phyloP scores from a whole-genome alignment of 805 yeast species.

The Ogataea angusta region DNA sequence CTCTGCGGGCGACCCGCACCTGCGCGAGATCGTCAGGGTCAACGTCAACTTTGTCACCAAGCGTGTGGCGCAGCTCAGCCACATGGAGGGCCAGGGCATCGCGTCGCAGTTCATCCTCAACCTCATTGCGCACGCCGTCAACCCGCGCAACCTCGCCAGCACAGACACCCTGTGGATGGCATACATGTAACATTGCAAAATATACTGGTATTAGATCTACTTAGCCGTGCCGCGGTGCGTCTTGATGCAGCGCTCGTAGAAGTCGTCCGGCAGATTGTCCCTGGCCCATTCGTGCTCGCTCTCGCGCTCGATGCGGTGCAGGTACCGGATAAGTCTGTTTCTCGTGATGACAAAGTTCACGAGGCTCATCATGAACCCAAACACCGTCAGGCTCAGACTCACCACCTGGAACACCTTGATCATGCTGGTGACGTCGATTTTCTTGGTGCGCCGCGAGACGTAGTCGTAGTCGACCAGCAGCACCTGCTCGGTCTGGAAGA shows the following conservation, averaged over 20 bases:
- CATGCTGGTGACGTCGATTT: constrained; percentile 21
- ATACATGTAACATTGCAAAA: constrained; percentile 51
- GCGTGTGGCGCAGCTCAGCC: constrained; percentile 70
- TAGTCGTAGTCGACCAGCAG: constrained; percentile 15
- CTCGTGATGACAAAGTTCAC: constrained; percentile 24
- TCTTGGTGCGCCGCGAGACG: constrained; percentile 4
- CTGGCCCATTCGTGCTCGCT: constrained; percentile 4
- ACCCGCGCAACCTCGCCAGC: constrained; percentile 87
- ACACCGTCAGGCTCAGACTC: constrained; percentile 20
- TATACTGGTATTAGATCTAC: neutral
- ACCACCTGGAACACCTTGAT: constrained; percentile 24
- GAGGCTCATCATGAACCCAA: constrained; percentile 21
- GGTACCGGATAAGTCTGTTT: constrained; percentile 24
- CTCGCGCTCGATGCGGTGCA: constrained; percentile 26
- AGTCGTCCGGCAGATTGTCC: constrained; percentile 16
- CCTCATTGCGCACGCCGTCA: constrained; percentile 89
- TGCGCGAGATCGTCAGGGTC: constrained; percentile 80
- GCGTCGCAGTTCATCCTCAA: constrained; percentile 90
- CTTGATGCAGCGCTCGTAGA: constrained; percentile 21
- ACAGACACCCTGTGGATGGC: constrained; percentile 96
- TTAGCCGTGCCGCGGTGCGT: constrained; percentile 9
- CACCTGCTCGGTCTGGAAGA: constrained; percentile 13
- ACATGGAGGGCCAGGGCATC: constrained; percentile 63
- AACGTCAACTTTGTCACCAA: constrained; percentile 84
- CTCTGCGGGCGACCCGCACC: constrained; percentile 75